Base-by-base conservation (phyloP, 495 filamentous ascomycete species). In the Tuber indicum region DNA sequence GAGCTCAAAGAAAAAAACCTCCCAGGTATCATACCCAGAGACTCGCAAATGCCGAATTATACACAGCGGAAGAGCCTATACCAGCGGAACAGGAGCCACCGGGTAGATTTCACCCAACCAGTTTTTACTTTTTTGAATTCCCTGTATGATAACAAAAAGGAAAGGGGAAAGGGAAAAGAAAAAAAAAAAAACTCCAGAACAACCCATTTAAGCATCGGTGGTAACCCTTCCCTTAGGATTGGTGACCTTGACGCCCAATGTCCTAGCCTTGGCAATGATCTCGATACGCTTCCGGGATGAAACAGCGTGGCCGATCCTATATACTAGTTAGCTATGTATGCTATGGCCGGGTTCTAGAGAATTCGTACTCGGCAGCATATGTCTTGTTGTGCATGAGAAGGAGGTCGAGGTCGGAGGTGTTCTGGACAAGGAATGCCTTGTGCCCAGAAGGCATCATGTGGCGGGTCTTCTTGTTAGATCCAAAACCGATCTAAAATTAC, bases 321-420 rank as follows among this genome's bases (percentile, higher is more conserved):
- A 80, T 21, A 10, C 84, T 78, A 84, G 78, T 76, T 80, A 74
- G 58, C 74, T 42, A 49, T 39, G 66, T 72, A 12, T n/a, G 21
- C 1, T 70, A 52, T 26, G 41, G 14, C 72, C 45, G 70, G 62
- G 49, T 41, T 72, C 43, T 72, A 62, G 70, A 46, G 42, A 46
- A 70, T 49, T 89, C 94, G 84, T 92, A 98, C 96, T 98, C 96
- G 84, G 96, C 96, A 85, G 96, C 96, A 87, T 91, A 97, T 86
- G 93, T 97, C 86, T 91, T 91, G 92, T 98, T 98, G 91, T 99
- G 96, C 96, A 99, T 99, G 78, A 99, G 90, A 82, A 99, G 92
- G 78, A 99, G 91, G 87, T 98, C 95, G 84, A 99, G 91, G 84
- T 98, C 96, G 85, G 90, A 87, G 86, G 91, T 85, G 90, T 98